Evolutionary conservation across 805 yeast genomes (phyloP).

Genomic region (Saturnispora gosingensis): DNA sequence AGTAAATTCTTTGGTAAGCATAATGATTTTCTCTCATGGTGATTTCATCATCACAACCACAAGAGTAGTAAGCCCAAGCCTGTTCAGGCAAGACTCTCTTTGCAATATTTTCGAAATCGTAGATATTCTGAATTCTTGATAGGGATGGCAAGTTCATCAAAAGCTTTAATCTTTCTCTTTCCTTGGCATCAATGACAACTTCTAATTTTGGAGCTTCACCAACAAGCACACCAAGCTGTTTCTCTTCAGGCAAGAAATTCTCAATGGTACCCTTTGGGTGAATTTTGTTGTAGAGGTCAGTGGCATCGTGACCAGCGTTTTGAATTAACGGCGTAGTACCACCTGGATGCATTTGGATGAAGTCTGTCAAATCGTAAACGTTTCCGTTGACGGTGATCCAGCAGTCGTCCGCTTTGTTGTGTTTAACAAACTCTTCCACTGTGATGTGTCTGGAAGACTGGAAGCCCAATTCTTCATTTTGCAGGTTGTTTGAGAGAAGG

Average conservation of each 20-base stretch:
- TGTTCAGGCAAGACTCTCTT: conserved; percentile 61
- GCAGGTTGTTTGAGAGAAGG: neutral
- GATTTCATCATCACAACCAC: conserved; percentile 89
- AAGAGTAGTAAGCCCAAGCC: conserved; percentile 90
- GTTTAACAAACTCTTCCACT: conserved; percentile 37
- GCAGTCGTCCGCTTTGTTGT: conserved; percentile 53
- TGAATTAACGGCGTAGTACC: conserved; percentile 36
- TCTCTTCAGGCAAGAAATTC: conserved; percentile 46
- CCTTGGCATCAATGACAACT: conserved; percentile 32
- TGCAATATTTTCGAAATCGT: conserved; percentile 84
- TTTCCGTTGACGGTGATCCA: conserved; percentile 84
- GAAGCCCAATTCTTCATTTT: conserved; percentile 6
- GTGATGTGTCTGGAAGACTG: conserved; percentile 11
- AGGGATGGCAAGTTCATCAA: conserved; percentile 59
- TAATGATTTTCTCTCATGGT: conserved; percentile 82
- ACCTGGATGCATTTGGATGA: conserved; percentile 39
- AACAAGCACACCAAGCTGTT: conserved; percentile 48
- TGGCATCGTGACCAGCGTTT: conserved; percentile 44
- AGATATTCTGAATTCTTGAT: conserved; percentile 60
- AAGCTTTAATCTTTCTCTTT: conserved; percentile 33
- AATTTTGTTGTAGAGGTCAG: conserved; percentile 73
- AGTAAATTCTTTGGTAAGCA: conserved; percentile 80
- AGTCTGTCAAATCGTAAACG: conserved; percentile 67
- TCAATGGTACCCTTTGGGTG: conserved; percentile 82
- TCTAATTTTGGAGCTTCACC: conserved; percentile 28